Evolutionary conservation across 2,329 filamentous ascomycete genomes (phyloP), one percentile per base, ranked within the genome.

Genomic region (Fusarium palustre): DNA sequence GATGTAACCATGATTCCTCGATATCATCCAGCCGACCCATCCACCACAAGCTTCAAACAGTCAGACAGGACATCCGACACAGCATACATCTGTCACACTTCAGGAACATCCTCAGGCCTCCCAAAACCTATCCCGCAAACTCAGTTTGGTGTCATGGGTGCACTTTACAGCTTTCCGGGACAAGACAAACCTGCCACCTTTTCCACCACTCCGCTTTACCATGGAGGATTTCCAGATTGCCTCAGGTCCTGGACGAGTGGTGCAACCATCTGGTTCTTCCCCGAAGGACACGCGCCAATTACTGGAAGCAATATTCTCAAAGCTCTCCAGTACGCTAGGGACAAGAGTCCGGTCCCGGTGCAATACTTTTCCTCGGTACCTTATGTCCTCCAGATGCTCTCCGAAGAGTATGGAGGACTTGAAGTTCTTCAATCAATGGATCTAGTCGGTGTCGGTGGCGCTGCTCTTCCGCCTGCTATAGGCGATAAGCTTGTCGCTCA

Each of bases 191-290:
- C 78, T 4, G 84, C 87, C 0, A 89, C 87, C 0, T 91, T 91
- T 69, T 88, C 88, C 0, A 90, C 88, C 0, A 91, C 89, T 4
- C 89, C 89, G 0, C 79, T 91, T 0, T 91, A 90, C 66, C 88
- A 91, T 68, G 89, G 89, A 2, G 89, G 89, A 0, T 81, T 90
- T 11, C 87, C 88, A 2, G 89, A 91, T 73, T 82, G 86, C 22
- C 85, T 91, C 46, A 80, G 89, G 50, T 83, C 87, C 0, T 90
- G 89, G 88, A 85, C 86, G 2, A 88, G 86, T 59, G 82, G 82
- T 20, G 84, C 87, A 0, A 76, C 86, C 70, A 86, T 90, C 4
- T 91, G 87, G 86, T 79, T 91, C 12, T 91, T 90, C 65, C 88
- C 88, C 0, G 84, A 86, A 22, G 84, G 84, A 3, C 77, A 81